Evolutionary conservation across 2,329 filamentous ascomycete genomes (phyloP), one percentile per base, ranked within the genome.

Genomic region (Phyllosticta citriasiana): DNA sequence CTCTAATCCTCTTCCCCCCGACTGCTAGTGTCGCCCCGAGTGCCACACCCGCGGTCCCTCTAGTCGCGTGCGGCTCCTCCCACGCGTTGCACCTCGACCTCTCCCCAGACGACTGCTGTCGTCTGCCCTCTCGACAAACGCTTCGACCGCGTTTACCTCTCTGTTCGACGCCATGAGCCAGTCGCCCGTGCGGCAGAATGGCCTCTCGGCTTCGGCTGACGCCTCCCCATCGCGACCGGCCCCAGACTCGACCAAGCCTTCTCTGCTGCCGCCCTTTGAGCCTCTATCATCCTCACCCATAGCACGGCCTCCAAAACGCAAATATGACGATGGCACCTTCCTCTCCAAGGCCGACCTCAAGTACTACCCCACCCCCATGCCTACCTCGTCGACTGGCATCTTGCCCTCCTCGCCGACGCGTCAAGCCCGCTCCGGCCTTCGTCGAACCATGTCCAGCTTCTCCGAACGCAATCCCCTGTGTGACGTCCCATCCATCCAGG

Each of bases 361-460:
- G 70, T 78, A 76, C 68, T 97, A 97, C 77, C 94, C 94, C 52
- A 97, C 94, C 2, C 94, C 94, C 1, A 83, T 96, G 64, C 92
- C 93, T 22, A 97, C 93, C 4, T 97, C 94, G 3, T 96, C 91
- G 66, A 96, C 93, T 54, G 90, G 89, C 69, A 90, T 97, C 68
- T 79, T 96, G 66, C 91, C 89, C 55, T 96, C 92, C 61, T 92
- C 92, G 55, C 87, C 88, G 72, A 68, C 79, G 67, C 79, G 77
- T 71, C 68, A 70, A 70, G 72, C 69, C 65, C 75, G 83, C 70
- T 79, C 82, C 25, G 74, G 68, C 60, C 69, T 86, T 50, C 79
- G 82, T 67, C 85, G 88, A 68, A 82, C 83, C 61, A 79, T 84
- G 67, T 87, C 86, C 25, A 77, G 80, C 60, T 77, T 85, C 62